Base-by-base conservation (phyloP, 1,284 basidiomycete species). In the Boletus holoroseus region DNA sequence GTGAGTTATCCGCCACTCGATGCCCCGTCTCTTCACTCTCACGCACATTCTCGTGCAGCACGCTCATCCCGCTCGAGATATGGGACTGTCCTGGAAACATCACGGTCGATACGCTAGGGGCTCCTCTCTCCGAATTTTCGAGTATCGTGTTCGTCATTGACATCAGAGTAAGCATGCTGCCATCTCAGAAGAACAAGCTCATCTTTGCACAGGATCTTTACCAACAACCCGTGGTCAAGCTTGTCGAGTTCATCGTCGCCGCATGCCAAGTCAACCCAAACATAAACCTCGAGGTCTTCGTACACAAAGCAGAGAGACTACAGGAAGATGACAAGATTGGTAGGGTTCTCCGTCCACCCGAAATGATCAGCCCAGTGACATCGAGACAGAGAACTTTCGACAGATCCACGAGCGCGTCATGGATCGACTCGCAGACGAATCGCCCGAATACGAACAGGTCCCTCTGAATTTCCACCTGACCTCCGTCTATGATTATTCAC, bases 131-230 rank as follows among this genome's bases (percentile, higher is more conserved):
- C 37, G 77, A 85, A 28, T 92, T 94, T 62, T 78, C 87, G 0
- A 83, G 85, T 0, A 76, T 98, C 57, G 83, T 98, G 32, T 99
- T 94, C 63, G 93, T 98, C n/a, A 89, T 98, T 61, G 95, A 98
- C 64, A 94, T 96, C 53, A 89, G 94, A 69, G 91, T 91, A 60
- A 57, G 80, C 68, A 12, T 0, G 12, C 30, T 11, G 6, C 13
- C 36, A 5, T 27, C 32, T 38, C 8, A 27, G 12, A 30, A n/a
- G 34, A n/a, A 3, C 49, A 15, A 8, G 9, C 51, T 58, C 39
- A 62, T 43, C 34, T 38, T 44, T 13, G 36, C 37, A 16, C 58
- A 85, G 83, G 82, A 85, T 60, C 67, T 82, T 18, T 86, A 85
- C 64, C 82, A 83, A 58, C 78, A 91, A 56, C 82, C 91, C 7